Base-by-base conservation (phyloP, 2,329 filamentous ascomycete genomes). In the Arthrobotrys pseudoclavata region DNA sequence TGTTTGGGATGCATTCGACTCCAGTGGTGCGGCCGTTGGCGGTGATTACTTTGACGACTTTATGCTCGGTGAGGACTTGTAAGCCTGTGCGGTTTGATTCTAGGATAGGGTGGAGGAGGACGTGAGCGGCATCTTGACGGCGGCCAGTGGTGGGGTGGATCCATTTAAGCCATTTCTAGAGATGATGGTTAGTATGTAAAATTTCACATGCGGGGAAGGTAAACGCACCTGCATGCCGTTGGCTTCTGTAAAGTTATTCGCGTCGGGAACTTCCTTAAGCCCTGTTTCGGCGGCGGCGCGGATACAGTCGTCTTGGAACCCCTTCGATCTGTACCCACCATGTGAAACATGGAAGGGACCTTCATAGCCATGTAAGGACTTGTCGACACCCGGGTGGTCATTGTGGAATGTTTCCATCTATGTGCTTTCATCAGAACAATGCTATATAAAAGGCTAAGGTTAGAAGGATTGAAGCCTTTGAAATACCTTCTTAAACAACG, bases 71-170 rank as follows among this genome's bases (percentile, higher is more conserved):
- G 0, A 91, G 84, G 3, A 91, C 84, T 70, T 91, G 87, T 1
- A 91, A 85, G 69, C 90, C 90, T 0, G 87, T 85, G 55, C 86
- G 83, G 0, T 85, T 85, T 69, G 84, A 84, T 63, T 86, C 83
- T 0, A 89, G 82, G 42, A 86, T 84, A 0, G 87, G 86, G 78
- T 89, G 87, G 7, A 90, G 79, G 74, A 89, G 90, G 13, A 84
- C 80, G 71, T 87, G 86, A 0, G 88, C 88, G 0, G 88, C 84
- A 79, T 90, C 89, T 80, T 89, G 88, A n/a, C 89, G 86, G 83
- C 26, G 84, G 81, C 84, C 85, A 85, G 79, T 86, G 83, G 82
- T 86, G 80, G 81, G 81, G 74, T 81, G 22, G 82, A 78, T 79
- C 74, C 75, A 81, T 53, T 79, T 79, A 24, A 48, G 55, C 80